phyloP scores from a whole-genome alignment of 1,284 basidiomycete genomes.

The Apiotrichum brassicae region DNA sequence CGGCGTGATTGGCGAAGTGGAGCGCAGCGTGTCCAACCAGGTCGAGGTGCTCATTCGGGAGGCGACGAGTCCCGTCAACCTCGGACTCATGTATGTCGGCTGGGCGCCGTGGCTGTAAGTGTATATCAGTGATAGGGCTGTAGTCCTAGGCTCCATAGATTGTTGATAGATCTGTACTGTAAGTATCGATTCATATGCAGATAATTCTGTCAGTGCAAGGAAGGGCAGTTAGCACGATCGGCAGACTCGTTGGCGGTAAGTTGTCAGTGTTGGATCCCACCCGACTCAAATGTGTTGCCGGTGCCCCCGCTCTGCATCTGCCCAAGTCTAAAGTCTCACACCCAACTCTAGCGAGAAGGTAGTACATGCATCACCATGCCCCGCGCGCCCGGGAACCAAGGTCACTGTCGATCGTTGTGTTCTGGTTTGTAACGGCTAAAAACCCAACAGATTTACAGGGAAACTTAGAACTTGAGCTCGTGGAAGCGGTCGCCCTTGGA shows the following conservation, averaged over 20 bases:
- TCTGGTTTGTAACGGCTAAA: slow-evolving; percentile 3
- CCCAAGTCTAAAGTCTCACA: neutral
- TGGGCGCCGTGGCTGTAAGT: slow-evolving; percentile 70
- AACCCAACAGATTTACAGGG: neutral
- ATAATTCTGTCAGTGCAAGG: too few species aligned
- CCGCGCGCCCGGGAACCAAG: slow-evolving; percentile 4
- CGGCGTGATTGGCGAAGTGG: slow-evolving; percentile 57
- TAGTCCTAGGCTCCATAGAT: too few species aligned
- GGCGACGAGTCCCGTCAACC: slow-evolving; percentile 63
- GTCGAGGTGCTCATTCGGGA: slow-evolving; percentile 87
- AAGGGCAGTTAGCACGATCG: too few species aligned
- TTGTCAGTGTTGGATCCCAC: too few species aligned
- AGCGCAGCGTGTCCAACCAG: slow-evolving; percentile 65
- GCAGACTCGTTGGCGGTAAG: too few species aligned
- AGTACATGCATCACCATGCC: slow-evolving; percentile 26
- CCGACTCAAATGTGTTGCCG: too few species aligned
- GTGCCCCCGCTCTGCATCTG: too few species aligned
- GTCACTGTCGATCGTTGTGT: slow-evolving; percentile 2
- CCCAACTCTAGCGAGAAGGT: slow-evolving; percentile 14
- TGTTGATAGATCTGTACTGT: too few species aligned
- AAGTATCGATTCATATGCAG: too few species aligned
- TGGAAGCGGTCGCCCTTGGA: slow-evolving; percentile 68
- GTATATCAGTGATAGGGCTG: neutral
- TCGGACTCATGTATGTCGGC: slow-evolving; percentile 58
- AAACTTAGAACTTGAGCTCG: slow-evolving; percentile 49